A percentile compares a stretch with the other conserved stretches of the same genome.
Conservation (phyloP, 2,329 filamentous ascomycete genomes). For the Grosmannia clavigera region DNA sequence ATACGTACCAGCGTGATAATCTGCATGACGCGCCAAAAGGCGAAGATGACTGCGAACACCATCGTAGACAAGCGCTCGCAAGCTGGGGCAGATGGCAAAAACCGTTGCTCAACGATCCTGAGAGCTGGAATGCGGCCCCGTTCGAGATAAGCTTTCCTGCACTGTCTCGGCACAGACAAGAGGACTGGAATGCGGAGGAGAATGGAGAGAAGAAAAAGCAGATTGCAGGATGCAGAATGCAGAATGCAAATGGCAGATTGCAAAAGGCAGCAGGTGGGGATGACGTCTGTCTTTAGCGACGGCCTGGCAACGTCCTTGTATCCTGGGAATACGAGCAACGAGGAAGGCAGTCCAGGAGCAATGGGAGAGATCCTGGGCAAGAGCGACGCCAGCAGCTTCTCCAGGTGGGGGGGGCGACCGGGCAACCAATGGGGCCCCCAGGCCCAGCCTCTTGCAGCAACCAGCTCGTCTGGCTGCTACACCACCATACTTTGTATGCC, state of each 20-base stretch:
- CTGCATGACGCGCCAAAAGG: slow-evolving; percentile 48
- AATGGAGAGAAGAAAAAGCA: not conserved
- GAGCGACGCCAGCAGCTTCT: not conserved
- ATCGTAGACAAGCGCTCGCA: slow-evolving; percentile 23
- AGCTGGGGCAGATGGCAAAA: no score
- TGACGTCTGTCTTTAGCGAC: no score
- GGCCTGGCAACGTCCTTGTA: not conserved
- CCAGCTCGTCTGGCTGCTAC: not conserved
- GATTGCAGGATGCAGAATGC: not conserved
- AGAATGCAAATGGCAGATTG: not conserved
- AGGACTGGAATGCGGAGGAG: not conserved
- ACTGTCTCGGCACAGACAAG: not conserved
- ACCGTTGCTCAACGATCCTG: not conserved
- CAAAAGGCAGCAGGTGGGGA: not conserved
- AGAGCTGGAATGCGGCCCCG: not conserved
- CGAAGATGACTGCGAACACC: slow-evolving; percentile 52
- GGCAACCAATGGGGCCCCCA: not conserved
- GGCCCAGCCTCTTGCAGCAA: not conserved
- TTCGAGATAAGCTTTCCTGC: not conserved
- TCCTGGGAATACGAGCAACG: no score
- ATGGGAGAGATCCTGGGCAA: no score
- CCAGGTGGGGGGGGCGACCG: not conserved
- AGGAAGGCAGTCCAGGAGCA: no score
- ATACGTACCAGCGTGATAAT: slow-evolving; percentile 46
- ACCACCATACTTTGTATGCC: no score